Percentiles rank a stretch among this genome's conserved stretches.
Conservation (phyloP, 1,139 yeast species). For the Kodamaea fungicola region DNA sequence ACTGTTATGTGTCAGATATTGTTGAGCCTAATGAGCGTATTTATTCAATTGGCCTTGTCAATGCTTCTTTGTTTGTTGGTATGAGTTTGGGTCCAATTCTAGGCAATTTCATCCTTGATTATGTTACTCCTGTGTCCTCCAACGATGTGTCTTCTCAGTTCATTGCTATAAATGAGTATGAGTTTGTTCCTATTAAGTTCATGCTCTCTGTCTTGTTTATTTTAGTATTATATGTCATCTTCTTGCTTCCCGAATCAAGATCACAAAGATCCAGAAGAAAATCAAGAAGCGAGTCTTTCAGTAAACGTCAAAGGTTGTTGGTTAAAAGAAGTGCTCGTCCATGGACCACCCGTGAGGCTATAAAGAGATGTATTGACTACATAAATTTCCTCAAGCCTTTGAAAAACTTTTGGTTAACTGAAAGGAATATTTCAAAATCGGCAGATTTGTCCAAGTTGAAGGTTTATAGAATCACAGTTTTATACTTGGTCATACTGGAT, state of each 20-base stretch:
- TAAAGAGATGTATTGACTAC: constrained; percentile 2
- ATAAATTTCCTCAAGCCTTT: constrained; percentile 46
- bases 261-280: constrained; percentile 31
- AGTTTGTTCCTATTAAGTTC: constrained; percentile 27
- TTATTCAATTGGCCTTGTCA: constrained; percentile 51
- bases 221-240: constrained; percentile 24
- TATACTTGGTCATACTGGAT: constrained; percentile 48
- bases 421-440: constrained; percentile 22
- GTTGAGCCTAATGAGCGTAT: constrained; percentile 54
- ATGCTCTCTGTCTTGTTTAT: constrained; percentile 22
- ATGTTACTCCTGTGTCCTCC: constrained; percentile 1
- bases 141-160: background rate
- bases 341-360: background rate
- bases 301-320: background rate
- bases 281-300: constrained; percentile 37
- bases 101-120: constrained; percentile 37
- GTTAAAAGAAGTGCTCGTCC: background rate
- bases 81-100: constrained; percentile 61
- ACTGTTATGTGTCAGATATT: constrained; percentile 64
- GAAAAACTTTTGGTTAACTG: constrained; percentile 34
- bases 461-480: constrained; percentile 30
- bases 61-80: constrained; percentile 60
- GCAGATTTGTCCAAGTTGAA: constrained; percentile 8
- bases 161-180: constrained; percentile 12
- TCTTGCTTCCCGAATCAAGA: constrained; percentile 56